Evolutionary conservation across 352 stramenopile species (phyloP), one percentile per base, ranked within the genome.

Genomic region (Globisporangium solare): DNA sequence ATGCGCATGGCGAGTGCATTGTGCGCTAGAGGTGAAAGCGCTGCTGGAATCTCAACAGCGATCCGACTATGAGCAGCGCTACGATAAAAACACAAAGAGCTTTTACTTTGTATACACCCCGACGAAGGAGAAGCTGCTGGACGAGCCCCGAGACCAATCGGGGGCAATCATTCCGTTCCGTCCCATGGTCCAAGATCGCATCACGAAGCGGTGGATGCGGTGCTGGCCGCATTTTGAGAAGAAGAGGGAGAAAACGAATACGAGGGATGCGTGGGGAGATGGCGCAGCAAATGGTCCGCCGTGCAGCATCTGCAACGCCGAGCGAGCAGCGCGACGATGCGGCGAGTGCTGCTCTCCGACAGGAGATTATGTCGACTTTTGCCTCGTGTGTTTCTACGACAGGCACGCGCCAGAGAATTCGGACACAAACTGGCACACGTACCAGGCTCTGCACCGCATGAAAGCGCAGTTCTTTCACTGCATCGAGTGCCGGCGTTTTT

Each of bases 331-430:
- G 18, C 72, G 83, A 10, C 67, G 83, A 21, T 94, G 83, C 56
- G 68, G 74, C 56, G 83, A 92, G 57, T 94, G 83, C 63, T 85
- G 72, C 47, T 73, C 76, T 3, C 11, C 62, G 5, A 53, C 52
- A 0, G 83, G 83, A 3, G 83, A 92, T 59, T 92, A 83, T 54
- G 61, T 91, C 32, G 73, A 94, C 56, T 76, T 77, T 52, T 94
- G 83, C 24, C 67, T 92, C 24, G 76, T 69, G 20, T 94, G 83
- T 63, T 94, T 88, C 63, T 86, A 72, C 51, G 74, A 91, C 43
- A 53, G 45, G 2, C 79, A 91, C 32, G 65, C 75, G 10, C 56
- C 59, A 13, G 58, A 68, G 39, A 57, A 63, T 31, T 47, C 61
- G 7, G 56, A 56, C 39, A 72, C 61, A 18, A 54, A 41, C n/a